Conservation (phyloP, 1,284 basidiomycete genomes). For the Cutaneotrichosporon dermatis region DNA sequence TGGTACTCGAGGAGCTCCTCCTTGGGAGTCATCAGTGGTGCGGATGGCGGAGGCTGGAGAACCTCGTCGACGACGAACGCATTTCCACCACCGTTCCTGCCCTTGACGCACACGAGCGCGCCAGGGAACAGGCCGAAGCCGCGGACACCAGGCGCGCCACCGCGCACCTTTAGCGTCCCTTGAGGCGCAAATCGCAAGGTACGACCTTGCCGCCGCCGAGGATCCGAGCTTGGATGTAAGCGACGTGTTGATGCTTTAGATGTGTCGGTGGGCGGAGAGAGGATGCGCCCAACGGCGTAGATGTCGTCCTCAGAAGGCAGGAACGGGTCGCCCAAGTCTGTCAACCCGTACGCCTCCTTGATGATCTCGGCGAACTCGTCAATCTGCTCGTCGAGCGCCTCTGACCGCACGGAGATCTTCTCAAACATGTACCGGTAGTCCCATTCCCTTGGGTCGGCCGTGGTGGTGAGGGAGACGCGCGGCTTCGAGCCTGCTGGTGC, state of each 20-base stretch:
- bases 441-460: conserved; percentile 32
- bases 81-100: conserved; percentile 83
- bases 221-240: conserved; percentile 79
- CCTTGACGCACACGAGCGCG: conserved; percentile 78
- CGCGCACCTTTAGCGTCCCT: conserved; percentile 61
- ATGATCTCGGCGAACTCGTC: conserved; percentile 74
- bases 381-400: conserved; percentile 75
- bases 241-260: conserved; percentile 68
- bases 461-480: conserved; percentile 29
- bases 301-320: conserved; percentile 70
- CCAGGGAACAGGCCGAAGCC: conserved; percentile 82
- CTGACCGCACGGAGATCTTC: conserved; percentile 72
- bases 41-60: conserved; percentile 53
- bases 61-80: conserved; percentile 82
- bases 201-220: conserved; percentile 68
- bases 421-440: conserved; percentile 85
- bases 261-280: conserved; percentile 60
- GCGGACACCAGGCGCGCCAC: conserved; percentile 60
- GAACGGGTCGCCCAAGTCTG: conserved; percentile 71
- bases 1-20: conserved; percentile 39
- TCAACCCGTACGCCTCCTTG: conserved; percentile 63
- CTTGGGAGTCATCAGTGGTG: conserved; percentile 38
- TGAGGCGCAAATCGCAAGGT: conserved; percentile 59
- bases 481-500: conserved; percentile 18
- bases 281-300: conserved; percentile 74